Evolutionary conservation across 1,139 yeast species (phyloP), one percentile per base, ranked within the genome.

Genomic region (Kodamaea sp.): DNA sequence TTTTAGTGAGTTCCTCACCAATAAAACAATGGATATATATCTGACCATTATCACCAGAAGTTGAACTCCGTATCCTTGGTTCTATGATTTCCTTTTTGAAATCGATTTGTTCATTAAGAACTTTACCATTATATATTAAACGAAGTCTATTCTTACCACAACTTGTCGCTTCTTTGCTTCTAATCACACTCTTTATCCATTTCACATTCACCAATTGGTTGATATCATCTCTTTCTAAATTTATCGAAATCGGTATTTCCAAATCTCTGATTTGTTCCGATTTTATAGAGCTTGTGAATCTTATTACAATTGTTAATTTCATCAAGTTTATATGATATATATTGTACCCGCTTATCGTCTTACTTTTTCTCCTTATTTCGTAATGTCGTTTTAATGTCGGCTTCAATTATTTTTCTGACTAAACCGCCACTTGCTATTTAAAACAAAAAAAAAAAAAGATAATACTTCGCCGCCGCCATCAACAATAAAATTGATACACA

Each of bases 11-110:
- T 24, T 67, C 73, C 37, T 85, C 95, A 3, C 96, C 96, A 5
- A 88, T 72, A 6, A 87, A 77, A 63, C 96, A 88, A 56, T 87
- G 96, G 6, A 89, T 70, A 52, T 82, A 87, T 10, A 84, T 51
- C 63, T 33, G 37, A 2, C 34, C 36, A 6, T 33, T 37, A 20
- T 38, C 42, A 7, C 25, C 40, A 22, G 36, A 43, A 20, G 36
- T 36, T 10, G 34, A 27, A 32, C 45, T 51, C 31, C 48, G 48
- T 11, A 50, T 34, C 35, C 56, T 50, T 4, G 68, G 66, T 57
- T 48, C 64, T 52, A 63, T 63, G 36, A 80, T 62, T 33, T 81
- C 86, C 25, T 58, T 60, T 31, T 65, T 65, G 47, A 84, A 73
- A 53, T 81, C 73, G 1, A 84, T 76, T 27, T 70, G 66, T 40